These are phyloP conservation scores for Bathelium albidoporum DNA, from an alignment of 495 filamentous ascomycete species.

Conservation along the genomic window DNA sequence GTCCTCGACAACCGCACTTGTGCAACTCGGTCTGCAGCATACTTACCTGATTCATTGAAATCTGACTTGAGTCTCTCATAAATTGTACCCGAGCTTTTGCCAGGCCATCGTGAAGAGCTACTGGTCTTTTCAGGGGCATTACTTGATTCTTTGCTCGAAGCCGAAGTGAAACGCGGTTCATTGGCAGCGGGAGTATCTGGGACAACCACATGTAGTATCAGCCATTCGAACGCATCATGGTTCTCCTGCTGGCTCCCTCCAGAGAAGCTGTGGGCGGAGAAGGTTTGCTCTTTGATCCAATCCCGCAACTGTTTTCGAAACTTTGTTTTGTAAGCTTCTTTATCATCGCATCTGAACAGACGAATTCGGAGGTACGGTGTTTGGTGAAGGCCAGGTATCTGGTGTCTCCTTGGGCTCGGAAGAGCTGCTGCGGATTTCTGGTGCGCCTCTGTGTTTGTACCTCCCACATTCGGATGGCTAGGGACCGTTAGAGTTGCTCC, in stretches of 20 bases:
- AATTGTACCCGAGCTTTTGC: constrained; percentile 65
- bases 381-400: constrained; percentile 86
- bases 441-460: constrained; percentile 15
- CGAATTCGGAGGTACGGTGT: constrained; percentile 92
- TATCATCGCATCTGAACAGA: constrained; percentile 84
- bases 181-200: constrained; percentile 67
- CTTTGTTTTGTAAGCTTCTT: constrained; percentile 77
- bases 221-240: constrained; percentile 96
- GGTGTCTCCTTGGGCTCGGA: constrained; percentile 51
- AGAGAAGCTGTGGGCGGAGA: constrained; percentile 34
- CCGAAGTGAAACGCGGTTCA: constrained; percentile 44
- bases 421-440: constrained; percentile 39
- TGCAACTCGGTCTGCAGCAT: constrained; percentile 64
- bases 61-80: constrained; percentile 85
- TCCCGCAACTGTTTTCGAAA: constrained; percentile 71
- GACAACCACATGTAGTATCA: constrained; percentile 83
- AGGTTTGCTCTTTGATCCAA: constrained; percentile 75
- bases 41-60: constrained; percentile 80
- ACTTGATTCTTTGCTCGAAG: constrained; percentile 32
- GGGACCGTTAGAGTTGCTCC: constrained; percentile 8
- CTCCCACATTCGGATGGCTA: constrained; percentile 18
- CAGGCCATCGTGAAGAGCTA: constrained; percentile 56
- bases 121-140: constrained; percentile 35
- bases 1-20: constrained; percentile 65
- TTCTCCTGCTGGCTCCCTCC: constrained; percentile 53